phyloP scores from a whole-genome alignment of 805 yeast species.

The Wickerhamiella dianesei region DNA sequence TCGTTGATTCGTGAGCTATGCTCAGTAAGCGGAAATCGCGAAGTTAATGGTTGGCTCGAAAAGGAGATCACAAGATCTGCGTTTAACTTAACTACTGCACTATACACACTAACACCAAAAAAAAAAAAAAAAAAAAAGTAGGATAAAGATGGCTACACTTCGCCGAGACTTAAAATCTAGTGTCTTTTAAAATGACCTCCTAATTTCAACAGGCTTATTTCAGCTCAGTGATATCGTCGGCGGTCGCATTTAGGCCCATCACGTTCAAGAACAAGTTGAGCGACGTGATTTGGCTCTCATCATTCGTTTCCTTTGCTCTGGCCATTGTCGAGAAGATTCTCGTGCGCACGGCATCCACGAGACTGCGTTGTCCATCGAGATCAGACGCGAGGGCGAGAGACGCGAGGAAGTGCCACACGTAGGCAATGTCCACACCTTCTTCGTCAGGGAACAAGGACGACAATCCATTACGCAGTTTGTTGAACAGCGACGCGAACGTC shows the following conservation, averaged over 20 bases:
- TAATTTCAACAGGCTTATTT: constrained; percentile 17
- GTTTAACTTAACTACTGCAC: too few relatives aligned
- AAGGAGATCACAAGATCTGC: background rate
- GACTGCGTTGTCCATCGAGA: constrained; percentile 73
- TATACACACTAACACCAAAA: too few relatives aligned
- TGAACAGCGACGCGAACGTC: constrained; percentile 71
- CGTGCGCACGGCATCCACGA: constrained; percentile 87
- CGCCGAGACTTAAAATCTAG: too few relatives aligned
- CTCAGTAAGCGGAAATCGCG: background rate
- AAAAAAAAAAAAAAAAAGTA: too few relatives aligned
- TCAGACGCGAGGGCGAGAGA: constrained; percentile 85
- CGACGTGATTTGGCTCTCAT: constrained; percentile 52
- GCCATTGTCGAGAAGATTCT: constrained; percentile 81
- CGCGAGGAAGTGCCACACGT: constrained; percentile 95
- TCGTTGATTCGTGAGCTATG: background rate
- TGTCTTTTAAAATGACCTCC: too few relatives aligned
- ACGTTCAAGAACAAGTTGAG: constrained; percentile 87
- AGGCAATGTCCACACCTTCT: constrained; percentile 47
- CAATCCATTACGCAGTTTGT: constrained; percentile 63
- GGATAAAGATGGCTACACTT: too few relatives aligned
- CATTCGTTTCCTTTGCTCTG: constrained; percentile 45
- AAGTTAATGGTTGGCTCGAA: background rate
- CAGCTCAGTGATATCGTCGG: constrained; percentile 74
- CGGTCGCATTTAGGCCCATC: constrained; percentile 89
- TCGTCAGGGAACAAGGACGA: constrained; percentile 67